phyloP scores from a whole-genome alignment of 2,329 filamentous ascomycete species.

The Canariomyces notabilis region DNA sequence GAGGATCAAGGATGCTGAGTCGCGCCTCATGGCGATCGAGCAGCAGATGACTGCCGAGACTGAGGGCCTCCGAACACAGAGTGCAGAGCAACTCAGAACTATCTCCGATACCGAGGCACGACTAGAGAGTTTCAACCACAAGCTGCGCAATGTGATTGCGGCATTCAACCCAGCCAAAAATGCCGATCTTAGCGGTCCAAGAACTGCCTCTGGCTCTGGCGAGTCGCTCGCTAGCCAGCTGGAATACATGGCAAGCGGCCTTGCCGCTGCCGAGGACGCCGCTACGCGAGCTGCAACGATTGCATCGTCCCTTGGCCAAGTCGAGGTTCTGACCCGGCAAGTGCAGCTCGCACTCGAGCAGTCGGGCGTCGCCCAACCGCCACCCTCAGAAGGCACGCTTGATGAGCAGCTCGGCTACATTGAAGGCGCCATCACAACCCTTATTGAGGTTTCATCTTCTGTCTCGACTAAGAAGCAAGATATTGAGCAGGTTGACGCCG shows the following conservation, averaged over 20 bases:
- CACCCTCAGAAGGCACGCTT: constrained; percentile 57
- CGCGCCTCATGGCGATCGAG: constrained; percentile 29
- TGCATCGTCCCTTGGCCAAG: constrained; percentile 31
- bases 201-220: constrained; percentile 35
- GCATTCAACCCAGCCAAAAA: constrained; percentile 55
- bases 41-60: constrained; percentile 34
- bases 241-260: constrained; percentile 63
- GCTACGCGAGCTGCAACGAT: constrained; percentile 13
- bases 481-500: constrained; percentile 51
- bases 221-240: constrained; percentile 54
- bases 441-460: constrained; percentile 35
- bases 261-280: constrained; percentile 52
- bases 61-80: constrained; percentile 33
- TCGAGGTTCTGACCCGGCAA: constrained; percentile 60
- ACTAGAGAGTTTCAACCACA: constrained; percentile 62
- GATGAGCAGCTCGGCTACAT: constrained; percentile 67
- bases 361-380: constrained; percentile 45
- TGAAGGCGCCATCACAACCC: constrained; percentile 51
- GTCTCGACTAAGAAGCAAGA: constrained; percentile 35
- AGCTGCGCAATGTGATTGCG: constrained; percentile 62
- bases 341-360: constrained; percentile 54
- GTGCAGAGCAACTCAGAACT: constrained; percentile 40
- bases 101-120: constrained; percentile 60
- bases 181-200: constrained; percentile 40
- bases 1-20: constrained; percentile 15